Conservation (phyloP, 768 basidiomycete species). For the Suillus subaureus region DNA sequence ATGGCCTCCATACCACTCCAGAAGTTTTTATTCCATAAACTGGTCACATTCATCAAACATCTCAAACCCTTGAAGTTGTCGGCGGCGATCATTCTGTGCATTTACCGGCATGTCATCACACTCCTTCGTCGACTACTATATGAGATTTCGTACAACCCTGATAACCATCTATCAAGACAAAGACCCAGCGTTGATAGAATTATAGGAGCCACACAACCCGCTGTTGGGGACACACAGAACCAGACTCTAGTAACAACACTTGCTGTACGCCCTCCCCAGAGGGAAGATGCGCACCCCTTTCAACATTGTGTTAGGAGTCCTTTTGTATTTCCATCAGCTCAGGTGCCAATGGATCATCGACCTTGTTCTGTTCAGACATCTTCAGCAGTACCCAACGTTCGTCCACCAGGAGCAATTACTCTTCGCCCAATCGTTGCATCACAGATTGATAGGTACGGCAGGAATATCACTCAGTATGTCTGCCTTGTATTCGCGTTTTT, state of each 20-base stretch:
- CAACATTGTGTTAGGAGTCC: neutral
- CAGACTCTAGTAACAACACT: neutral
- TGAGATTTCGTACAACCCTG: neutral
- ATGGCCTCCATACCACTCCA: neutral
- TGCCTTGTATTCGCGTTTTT: neutral
- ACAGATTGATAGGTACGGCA: neutral
- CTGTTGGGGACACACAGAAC: neutral
- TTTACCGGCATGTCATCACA: neutral
- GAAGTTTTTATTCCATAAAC: neutral
- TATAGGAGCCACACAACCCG: neutral
- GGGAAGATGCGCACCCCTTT: neutral
- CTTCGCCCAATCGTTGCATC: neutral
- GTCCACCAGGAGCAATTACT: neutral
- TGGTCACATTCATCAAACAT: neutral
- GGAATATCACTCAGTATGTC: neutral
- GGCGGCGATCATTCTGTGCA: neutral
- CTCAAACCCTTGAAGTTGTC: neutral
- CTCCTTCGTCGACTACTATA: constrained; percentile 3
- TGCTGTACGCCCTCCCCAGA: neutral
- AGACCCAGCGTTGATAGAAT: neutral
- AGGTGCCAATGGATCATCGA: neutral
- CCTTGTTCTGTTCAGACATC: neutral
- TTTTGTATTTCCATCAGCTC: neutral
- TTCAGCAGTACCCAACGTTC: neutral
- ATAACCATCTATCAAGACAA: neutral